Evolutionary conservation across 495 filamentous ascomycete genomes (phyloP), one percentile per base, ranked within the genome.

Genomic region (Astrothelium subdiscretum): DNA sequence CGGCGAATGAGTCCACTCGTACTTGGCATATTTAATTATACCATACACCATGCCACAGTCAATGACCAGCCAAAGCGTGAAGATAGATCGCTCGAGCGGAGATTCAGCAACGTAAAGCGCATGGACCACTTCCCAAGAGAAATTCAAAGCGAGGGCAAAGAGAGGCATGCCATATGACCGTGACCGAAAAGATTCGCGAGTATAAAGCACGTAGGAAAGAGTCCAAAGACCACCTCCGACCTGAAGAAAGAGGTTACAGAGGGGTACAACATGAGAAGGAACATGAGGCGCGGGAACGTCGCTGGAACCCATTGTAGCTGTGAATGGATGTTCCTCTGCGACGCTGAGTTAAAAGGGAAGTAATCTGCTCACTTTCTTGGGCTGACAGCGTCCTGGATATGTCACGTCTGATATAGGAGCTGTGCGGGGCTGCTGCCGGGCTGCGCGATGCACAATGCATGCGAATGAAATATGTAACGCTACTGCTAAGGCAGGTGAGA

Each of bases 131-230:
- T 79, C 77, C 77, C 78, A 79, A 18, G 69, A 71, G 18, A 80
- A 65, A 62, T 79, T 79, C 64, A 72, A 65, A 60, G 73, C 70
- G 20, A 79, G 72, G 0, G 74, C 70, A 54, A 78, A 62, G 13
- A 79, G 63, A 1, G 77, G 77, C 78, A 79, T 78, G 63, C 75
- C 68, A 66, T 79, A 78, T 11, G 78, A 70, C n/a, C 69, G 70
- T 52, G 72, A 71, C 27, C 60, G 66, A 18, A 76, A 51, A 6
- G 75, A 71, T 48, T 73, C 71, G n/a, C 66, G 70, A 60, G 67
- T 68, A 64, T 73, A 73, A 42, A 80, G 71, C 31, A 79, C 63
- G 65, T 79, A 80, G 29, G 72, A 69, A 26, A 73, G 51, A 44
- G 73, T 72, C 75, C 76, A 79, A 52, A 76, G 66, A 32, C 70